These are phyloP conservation scores for Trifolium dubium DNA, from an alignment of 306 rosid genomes.

Conservation along the genomic window DNA sequence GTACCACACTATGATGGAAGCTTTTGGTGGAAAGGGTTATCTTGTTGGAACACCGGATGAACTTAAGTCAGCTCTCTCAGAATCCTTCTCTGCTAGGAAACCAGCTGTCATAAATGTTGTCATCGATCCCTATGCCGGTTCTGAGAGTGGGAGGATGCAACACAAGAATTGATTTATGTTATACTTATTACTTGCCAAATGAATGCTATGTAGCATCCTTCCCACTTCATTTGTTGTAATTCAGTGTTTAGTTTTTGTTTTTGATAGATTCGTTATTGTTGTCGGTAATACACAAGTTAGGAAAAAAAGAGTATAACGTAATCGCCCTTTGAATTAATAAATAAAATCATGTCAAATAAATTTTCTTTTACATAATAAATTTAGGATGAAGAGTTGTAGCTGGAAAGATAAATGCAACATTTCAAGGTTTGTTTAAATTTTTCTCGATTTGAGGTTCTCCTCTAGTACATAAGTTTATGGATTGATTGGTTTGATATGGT, in stretches of 20 bases:
- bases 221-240: not conserved
- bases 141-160: slow-evolving; percentile 94
- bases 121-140: slow-evolving; percentile 91
- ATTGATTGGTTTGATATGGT: not conserved
- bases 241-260: not conserved
- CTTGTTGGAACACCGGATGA: slow-evolving; percentile 74
- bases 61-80: slow-evolving; percentile 75
- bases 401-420: slow-evolving; percentile 1
- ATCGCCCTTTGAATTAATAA: not conserved
- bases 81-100: slow-evolving; percentile 73
- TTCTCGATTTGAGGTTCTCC: not conserved
- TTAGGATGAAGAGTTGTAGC: slow-evolving; percentile 11
- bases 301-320: not conserved
- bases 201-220: slow-evolving; percentile 5
- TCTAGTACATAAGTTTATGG: not conserved
- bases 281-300: slow-evolving; percentile 10
- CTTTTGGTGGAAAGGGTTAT: slow-evolving; percentile 98
- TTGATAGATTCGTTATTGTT: not conserved
- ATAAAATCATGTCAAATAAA: not conserved
- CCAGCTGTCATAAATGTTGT: slow-evolving; percentile 78
- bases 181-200: not conserved
- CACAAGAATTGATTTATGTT: slow-evolving; percentile 73
- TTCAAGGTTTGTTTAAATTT: slow-evolving; percentile 3
- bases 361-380: not conserved
- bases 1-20: slow-evolving; percentile 86